Evolutionary conservation across 306 rosid genomes (phyloP), one percentile per base, ranked within the genome.

Genomic region (Malus sieversii): DNA sequence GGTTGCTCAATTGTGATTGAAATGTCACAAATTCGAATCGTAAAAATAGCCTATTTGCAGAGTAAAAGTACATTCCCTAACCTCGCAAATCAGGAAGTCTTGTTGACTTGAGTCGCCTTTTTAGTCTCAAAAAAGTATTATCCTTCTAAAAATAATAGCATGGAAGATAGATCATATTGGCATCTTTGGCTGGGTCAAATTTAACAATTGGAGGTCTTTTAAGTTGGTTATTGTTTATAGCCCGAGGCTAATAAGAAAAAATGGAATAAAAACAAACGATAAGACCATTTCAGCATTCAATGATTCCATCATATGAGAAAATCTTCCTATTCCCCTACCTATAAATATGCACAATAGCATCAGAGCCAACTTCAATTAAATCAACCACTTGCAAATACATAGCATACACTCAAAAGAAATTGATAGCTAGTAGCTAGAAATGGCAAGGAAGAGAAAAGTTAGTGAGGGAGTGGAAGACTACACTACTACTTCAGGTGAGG

Each of bases 391-490:
- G 42, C 42, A 40, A 61, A n/a, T 48, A 70, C 81, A 40, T 38
- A 38, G 25, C 20, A 27, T 51, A 23, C 72, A 53, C 19, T 35
- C 18, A 19, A 58, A 29, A 44, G 32, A 66, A 46, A 61, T 35
- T 63, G 8, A 27, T 15, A 27, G 35, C 19, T 25, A 14, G 25
- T 57, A 2, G 19, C 40, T 19, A 15, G 69, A 64, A 74, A 93
- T 93, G 98, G 96, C 83, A 76, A 93, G 98, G 86, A 93, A 86
- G 88, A 93, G 97, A 87, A 91, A 87, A 72, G 83, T 23, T 46
- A 33, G 66, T 73, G 89, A 82, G 46, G 85, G 29, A 55, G 90
- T 75, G 46, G 91, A 86, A 67, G 94, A 87, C 71, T 73, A 75
- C 52, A 94, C 86, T 73, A 73, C 74, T 45, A 76, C 66, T 35